Base-by-base conservation (phyloP, 2,329 filamentous ascomycete species). In the Allantophomopsis lycopodina region DNA sequence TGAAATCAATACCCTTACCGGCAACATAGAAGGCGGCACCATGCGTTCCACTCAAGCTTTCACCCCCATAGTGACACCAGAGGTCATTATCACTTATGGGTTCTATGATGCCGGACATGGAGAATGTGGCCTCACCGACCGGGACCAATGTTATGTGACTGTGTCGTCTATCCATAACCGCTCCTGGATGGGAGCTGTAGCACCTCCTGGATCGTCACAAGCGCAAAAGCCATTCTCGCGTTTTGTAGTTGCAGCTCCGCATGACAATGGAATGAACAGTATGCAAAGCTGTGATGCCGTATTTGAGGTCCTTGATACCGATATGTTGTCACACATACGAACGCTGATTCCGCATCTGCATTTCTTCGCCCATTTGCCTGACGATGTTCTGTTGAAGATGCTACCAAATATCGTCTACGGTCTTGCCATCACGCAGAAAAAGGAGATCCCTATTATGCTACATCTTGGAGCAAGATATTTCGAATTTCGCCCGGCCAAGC, bases 181-280 rank as follows among this genome's bases (percentile, higher is more conserved):
- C 36, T 55, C 55, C 33, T 70, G 65, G 67, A 65, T 67, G 58
- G 53, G 58, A 16, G 50, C 54, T 34, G 47, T 64, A 2, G 61
- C 63, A 3, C 61, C 66, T 0, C 53, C 51, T 2, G 58, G 56
- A 2, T 63, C 60, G 1, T 50, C 55, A 1, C 54, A 56, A 7
- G 60, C 62, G 15, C 51, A 57, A 14, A 57, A 59, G 20, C 60
- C 60, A 0, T 68, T 69, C 48, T 46, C 52, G 8, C 56, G 53
- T 8, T 55, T 68, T 40, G 63, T 69, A 1, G 56, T 70, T 1
- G 63, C 66, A 0, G 56, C 60, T 1, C 55, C 61, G 0, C 67
- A 70, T 49, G 66, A 70, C 44, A 60, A 64, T 12, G 66, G 67
- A 18, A 70, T 70, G 66, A 70, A 70, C 51, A 66, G 55, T 49